Conservation (phyloP, 2,329 filamentous ascomycete species). For the Pseudodiploospora longispora region DNA sequence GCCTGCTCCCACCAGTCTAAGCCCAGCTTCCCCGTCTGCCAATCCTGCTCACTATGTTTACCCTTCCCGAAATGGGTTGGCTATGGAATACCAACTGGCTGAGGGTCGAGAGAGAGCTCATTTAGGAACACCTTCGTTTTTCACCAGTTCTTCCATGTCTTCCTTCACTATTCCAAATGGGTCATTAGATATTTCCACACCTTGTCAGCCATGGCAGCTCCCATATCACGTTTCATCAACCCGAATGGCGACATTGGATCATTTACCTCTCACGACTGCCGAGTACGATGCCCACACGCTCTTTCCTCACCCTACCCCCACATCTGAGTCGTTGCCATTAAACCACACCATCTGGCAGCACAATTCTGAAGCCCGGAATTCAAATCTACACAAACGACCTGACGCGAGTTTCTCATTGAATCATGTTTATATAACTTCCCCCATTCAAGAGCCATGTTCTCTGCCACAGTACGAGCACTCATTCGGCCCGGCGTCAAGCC, state of each 20-base stretch:
- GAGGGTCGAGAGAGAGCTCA: background rate
- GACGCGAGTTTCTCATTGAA: background rate
- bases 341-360: conserved; percentile 17
- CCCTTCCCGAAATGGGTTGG: conserved; percentile 2
- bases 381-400: background rate
- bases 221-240: conserved; percentile 4
- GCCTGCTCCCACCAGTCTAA: conserved; percentile 36
- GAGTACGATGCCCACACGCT: conserved; percentile 31
- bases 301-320: conserved; percentile 26
- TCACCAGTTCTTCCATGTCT: background rate
- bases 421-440: too few relatives aligned
- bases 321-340: conserved; percentile 22
- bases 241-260: conserved; percentile 8
- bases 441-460: too few relatives aligned
- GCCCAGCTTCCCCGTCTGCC: conserved; percentile 8
- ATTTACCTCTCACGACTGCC: conserved; percentile 19
- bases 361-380: too few relatives aligned
- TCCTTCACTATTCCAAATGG: background rate
- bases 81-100: conserved; percentile 1
- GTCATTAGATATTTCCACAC: background rate
- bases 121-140: background rate
- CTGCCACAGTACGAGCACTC: too few relatives aligned
- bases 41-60: conserved; percentile 9
- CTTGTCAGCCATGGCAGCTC: background rate
- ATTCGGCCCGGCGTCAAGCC: too few relatives aligned